Conservation (phyloP, 2,329 filamentous ascomycete genomes). For the Cordyceps cateniannulata region DNA sequence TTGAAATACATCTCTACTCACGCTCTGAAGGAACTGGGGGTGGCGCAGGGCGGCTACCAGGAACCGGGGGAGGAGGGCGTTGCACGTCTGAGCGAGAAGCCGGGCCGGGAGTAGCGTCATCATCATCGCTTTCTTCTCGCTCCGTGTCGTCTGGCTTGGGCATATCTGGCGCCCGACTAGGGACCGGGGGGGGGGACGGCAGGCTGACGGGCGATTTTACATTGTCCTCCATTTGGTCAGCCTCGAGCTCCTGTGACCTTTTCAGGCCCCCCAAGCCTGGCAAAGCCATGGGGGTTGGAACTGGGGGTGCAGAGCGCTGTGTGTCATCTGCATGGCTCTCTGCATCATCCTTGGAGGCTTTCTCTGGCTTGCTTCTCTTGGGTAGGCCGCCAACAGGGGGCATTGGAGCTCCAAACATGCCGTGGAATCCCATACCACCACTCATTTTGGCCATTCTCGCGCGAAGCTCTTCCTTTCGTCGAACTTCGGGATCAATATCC, state of each 20-base stretch:
- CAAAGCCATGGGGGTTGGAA: constrained; percentile 57
- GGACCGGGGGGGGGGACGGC: constrained; percentile 26
- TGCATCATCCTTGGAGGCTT: constrained; percentile 29
- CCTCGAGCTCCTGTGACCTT: constrained; percentile 34
- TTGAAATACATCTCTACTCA: constrained; percentile 35
- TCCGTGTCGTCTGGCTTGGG: constrained; percentile 20
- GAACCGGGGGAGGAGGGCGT: constrained; percentile 40
- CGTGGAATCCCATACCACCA: constrained; percentile 92
- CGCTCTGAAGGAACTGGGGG: constrained; percentile 55
- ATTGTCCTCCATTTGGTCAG: constrained; percentile 24
- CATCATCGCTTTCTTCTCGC: constrained; percentile 24
- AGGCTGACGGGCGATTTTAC: constrained; percentile 27
- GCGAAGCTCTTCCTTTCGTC: constrained; percentile 78
- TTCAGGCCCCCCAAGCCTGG: constrained; percentile 63
- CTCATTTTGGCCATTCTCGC: constrained; percentile 99
- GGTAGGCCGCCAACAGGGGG: constrained; percentile 56
- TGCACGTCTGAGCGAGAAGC: constrained; percentile 20
- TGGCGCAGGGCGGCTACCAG: constrained; percentile 45
- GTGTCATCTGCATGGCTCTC: constrained; percentile 34
- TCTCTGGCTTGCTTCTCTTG: constrained; percentile 40
- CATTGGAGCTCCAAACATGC: constrained; percentile 76
- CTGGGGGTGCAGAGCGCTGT: constrained; percentile 41
- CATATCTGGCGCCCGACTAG: constrained; percentile 21
- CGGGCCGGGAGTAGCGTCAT: constrained; percentile 29
- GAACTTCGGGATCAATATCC: constrained; percentile 80